Conservation (phyloP, 2,329 filamentous ascomycete genomes). For the Conoideocrella luteorostrata region DNA sequence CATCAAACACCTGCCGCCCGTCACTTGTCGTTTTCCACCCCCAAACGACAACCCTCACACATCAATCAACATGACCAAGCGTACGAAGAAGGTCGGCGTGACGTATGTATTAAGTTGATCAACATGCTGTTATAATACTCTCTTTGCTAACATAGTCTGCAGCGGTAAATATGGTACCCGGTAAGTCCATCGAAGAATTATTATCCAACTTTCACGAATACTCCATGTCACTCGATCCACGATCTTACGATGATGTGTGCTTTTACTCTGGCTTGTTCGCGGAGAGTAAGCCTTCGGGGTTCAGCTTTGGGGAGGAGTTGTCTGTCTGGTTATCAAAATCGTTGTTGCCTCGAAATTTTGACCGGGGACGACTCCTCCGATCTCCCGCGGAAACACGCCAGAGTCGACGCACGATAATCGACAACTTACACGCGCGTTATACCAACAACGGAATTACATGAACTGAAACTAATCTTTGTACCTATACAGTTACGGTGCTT, state of each 20-base stretch:
- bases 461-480: neutral
- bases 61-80: slow-evolving; percentile 79
- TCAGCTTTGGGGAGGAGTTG: no score
- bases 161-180: slow-evolving; percentile 90
- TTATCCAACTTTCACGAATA: neutral
- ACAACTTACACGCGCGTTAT: no score
- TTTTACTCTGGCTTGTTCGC: neutral
- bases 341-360: neutral
- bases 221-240: slow-evolving; percentile 5
- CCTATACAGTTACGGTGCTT: slow-evolving; percentile 80
- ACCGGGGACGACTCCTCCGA: no score
- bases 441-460: no score
- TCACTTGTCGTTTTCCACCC: slow-evolving; percentile 26
- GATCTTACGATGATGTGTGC: neutral
- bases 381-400: no score
- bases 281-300: no score
- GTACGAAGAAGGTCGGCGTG: slow-evolving; percentile 96
- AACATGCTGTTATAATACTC: slow-evolving; percentile 6
- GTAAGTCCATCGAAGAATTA: slow-evolving; percentile 45
- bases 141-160: slow-evolving; percentile 23
- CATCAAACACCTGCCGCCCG: slow-evolving; percentile 23
- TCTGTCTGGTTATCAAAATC: no score
- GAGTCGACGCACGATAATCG: no score
- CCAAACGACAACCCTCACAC: slow-evolving; percentile 29
- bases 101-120: slow-evolving; percentile 44